Evolutionary conservation across 257 asterid species (phyloP), one percentile per base, ranked within the genome.

Genomic region (Anisodus acutangulus): DNA sequence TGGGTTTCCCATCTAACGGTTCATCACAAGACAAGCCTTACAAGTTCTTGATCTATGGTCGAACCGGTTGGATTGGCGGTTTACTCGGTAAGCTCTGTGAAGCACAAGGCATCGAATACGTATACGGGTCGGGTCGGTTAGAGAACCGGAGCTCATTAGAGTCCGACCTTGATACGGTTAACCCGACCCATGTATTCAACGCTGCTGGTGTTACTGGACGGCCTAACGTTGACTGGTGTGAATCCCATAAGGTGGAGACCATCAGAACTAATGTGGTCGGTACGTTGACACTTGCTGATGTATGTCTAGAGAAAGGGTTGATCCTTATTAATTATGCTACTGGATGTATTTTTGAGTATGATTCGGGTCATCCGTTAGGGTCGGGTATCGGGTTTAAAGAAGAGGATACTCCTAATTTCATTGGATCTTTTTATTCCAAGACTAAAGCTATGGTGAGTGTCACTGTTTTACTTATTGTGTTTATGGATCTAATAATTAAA

Each of bases 141-240:
- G 92, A 94, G 91, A 82, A 88, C 86, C 90, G 97, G 79, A 63
- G 88, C 3, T 85, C 91, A 3, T 79, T 94, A 5, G 94, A 88
- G 84, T 84, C 93, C 70, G 97, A 94, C 90, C 71, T 93, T 69
- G 86, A 88, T 79, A 17, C 89, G 41, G 85, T 82, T 39, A 84
- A 82, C 1, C 98, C 98, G 55, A 93, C 96, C 17, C 98, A 94
- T 78, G 97, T 94, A 0, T 94, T 94, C 90, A 94, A 94, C 84
- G 98, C 98, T 59, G 98, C 98, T 71, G 98, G 98, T 0, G 95
- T 94, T 5, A 94, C 97, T 0, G 98, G 98, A 22, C 89, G 98
- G 16, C 98, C 98, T 10, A 94, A 94, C 86, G 98, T 94, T 43
- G 98, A 94, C 88, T 94, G 98, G 97, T 94, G 98, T 79, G 98